Conservation (phyloP, 495 filamentous ascomycete genomes). For the Podospora appendiculata region DNA sequence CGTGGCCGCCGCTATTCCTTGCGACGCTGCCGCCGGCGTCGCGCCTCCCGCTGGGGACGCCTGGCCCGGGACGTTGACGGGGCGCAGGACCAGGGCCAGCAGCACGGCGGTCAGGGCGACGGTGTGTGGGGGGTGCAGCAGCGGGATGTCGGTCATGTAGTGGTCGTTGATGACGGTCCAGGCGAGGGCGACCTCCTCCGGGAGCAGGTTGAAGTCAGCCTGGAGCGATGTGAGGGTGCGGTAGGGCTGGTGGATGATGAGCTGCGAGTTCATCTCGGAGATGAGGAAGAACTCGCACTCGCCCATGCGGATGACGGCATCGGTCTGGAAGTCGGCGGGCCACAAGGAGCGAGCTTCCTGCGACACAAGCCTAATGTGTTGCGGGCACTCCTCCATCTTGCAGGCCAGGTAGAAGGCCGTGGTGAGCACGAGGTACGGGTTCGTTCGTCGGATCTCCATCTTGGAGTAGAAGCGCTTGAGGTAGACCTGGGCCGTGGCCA, state of each 20-base stretch:
- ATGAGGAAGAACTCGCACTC: conserved; percentile 97
- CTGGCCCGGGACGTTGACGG: conserved; percentile 9
- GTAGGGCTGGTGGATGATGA: conserved; percentile 97
- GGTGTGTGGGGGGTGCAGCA: conserved; percentile 81
- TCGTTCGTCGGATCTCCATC: conserved; percentile 85
- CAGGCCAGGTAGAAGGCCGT: conserved; percentile 93
- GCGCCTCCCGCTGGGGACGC: background rate
- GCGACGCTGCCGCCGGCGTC: background rate
- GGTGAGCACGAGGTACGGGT: conserved; percentile 83
- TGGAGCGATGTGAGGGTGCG: conserved; percentile 73
- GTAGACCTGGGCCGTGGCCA: conserved; percentile 93
- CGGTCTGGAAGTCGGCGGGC: conserved; percentile 75
- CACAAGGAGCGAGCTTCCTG: conserved; percentile 80
- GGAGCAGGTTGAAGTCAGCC: conserved; percentile 56
- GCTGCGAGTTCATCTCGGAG: conserved; percentile 86
- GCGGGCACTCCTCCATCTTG: conserved; percentile 97
- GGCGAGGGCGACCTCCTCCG: conserved; percentile 71
- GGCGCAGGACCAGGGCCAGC: conserved; percentile 70
- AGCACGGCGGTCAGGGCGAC: conserved; percentile 88
- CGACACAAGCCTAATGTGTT: conserved; percentile 85
- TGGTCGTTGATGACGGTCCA: conserved; percentile 93
- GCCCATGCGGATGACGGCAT: conserved; percentile 80
- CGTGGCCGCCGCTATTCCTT: conserved; percentile 31
- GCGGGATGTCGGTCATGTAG: conserved; percentile 86
- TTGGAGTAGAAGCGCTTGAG: conserved; percentile 88